These are phyloP conservation scores for Arthrinium phaeospermum DNA, from an alignment of 2,329 filamentous ascomycete genomes.

Conservation along the genomic window DNA sequence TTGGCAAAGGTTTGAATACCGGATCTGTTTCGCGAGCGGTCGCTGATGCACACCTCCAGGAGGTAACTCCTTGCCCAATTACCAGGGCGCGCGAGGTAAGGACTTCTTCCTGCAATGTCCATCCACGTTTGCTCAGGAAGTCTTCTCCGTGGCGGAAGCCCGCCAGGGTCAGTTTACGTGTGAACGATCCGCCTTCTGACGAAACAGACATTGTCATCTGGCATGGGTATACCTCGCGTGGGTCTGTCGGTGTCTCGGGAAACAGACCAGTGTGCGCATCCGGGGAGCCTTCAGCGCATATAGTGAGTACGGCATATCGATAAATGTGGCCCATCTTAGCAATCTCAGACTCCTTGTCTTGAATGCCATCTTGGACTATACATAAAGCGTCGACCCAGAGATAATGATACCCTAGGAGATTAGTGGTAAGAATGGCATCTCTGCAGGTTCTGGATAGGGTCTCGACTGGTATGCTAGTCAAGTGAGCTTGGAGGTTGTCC, in stretches of 20 bases:
- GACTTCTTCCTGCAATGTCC: slow-evolving; percentile 33
- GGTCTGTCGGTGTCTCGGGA: background rate
- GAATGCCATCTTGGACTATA: slow-evolving; percentile 17
- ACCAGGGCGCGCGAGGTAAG: slow-evolving; percentile 29
- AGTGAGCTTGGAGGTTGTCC: slow-evolving; percentile 20
- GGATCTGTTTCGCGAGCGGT: slow-evolving; percentile 28
- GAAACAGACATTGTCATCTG: slow-evolving; percentile 21
- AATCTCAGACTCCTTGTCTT: slow-evolving; percentile 7
- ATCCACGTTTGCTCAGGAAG: slow-evolving; percentile 28
- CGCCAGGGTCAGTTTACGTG: slow-evolving; percentile 22
- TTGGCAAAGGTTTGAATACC: slow-evolving; percentile 6
- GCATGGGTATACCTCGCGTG: slow-evolving; percentile 21
- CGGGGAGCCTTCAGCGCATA: slow-evolving; percentile 28
- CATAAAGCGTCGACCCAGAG: slow-evolving; percentile 31
- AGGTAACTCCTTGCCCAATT: slow-evolving; percentile 28
- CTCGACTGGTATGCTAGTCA: slow-evolving; percentile 13
- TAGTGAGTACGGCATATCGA: slow-evolving; percentile 26
- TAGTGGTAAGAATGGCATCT: slow-evolving; percentile 24
- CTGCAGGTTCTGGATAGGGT: slow-evolving; percentile 12
- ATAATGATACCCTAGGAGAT: slow-evolving; percentile 27
- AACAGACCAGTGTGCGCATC: slow-evolving; percentile 28
- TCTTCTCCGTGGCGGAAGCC: slow-evolving; percentile 24
- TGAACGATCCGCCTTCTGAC: background rate
- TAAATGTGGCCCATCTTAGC: slow-evolving; percentile 27
- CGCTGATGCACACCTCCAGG: slow-evolving; percentile 28